Conservation (phyloP, 306 rosid genomes). For the Boehmeria nivea region DNA sequence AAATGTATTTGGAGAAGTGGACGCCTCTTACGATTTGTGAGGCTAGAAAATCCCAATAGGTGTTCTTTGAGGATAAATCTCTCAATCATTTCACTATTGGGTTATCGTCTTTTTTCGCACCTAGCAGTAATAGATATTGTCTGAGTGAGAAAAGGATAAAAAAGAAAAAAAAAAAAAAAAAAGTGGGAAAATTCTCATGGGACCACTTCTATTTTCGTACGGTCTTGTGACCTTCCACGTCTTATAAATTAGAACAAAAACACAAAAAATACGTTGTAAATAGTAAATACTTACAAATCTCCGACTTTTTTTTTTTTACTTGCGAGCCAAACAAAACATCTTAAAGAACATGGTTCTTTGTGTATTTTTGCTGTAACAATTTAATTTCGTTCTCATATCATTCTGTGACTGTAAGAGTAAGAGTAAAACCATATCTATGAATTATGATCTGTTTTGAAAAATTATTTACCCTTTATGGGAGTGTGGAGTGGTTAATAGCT, state of each 20-base stretch:
- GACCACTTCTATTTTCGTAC: conserved; percentile 12
- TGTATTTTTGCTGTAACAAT: too few species aligned
- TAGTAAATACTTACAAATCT: neutral
- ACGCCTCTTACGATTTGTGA: conserved; percentile 1
- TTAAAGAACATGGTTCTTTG: too few species aligned
- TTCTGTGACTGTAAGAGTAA: too few species aligned
- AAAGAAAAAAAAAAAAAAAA: neutral
- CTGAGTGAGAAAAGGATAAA: neutral
- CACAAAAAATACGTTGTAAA: neutral
- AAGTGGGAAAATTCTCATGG: neutral
- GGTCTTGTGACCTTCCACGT: conserved; percentile 14
- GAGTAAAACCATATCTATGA: too few species aligned
- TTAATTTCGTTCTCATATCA: too few species aligned
- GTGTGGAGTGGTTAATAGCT: neutral
- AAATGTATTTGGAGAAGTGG: conserved; percentile 7
- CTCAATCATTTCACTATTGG: conserved; percentile 17
- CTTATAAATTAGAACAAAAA: neutral
- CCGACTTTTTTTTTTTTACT: too few species aligned
- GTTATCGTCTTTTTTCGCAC: neutral
- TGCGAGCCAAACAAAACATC: too few species aligned
- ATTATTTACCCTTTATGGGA: neutral
- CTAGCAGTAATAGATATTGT: too few species aligned
- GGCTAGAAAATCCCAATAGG: conserved; percentile 18
- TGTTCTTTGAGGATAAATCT: conserved; percentile 21
- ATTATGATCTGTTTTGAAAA: too few species aligned